Evolutionary conservation across 1,284 basidiomycete species (phyloP).

Genomic region (Jaminaea rosea): DNA sequence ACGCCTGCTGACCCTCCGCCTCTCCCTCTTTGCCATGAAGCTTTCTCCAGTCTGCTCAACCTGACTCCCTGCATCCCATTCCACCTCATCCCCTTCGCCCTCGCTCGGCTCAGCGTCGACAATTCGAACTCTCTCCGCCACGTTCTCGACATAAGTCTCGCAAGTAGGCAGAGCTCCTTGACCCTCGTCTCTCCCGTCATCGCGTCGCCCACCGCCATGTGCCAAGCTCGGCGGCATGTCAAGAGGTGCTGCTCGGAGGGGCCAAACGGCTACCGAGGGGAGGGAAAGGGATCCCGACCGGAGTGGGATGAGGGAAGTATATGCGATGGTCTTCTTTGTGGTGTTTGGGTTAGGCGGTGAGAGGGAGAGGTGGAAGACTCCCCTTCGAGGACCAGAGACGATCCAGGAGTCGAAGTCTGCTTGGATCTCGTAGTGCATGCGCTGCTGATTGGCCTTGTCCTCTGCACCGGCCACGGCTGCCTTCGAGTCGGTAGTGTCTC

Average conservation of each 20-base stretch:
- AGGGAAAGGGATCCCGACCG: slow-evolving; percentile 15
- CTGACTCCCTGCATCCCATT: too few relatives aligned
- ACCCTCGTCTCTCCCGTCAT: not conserved
- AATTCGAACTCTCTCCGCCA: slow-evolving; percentile 12
- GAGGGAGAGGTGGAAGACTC: not conserved
- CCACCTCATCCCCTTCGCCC: slow-evolving; percentile 1
- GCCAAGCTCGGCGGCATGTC: not conserved
- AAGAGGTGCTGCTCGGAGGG: slow-evolving; percentile 3
- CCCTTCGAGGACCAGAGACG: slow-evolving; percentile 5
- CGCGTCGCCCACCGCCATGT: not conserved
- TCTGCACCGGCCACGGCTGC: not conserved
- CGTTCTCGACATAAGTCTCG: slow-evolving; percentile 27
- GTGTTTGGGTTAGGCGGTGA: too few relatives aligned
- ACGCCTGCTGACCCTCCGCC: too few relatives aligned
- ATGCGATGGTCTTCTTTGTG: not conserved
- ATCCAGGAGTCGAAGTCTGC: slow-evolving; percentile 36
- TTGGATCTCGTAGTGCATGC: slow-evolving; percentile 28
- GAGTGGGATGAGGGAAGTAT: slow-evolving; percentile 26
- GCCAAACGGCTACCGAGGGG: slow-evolving; percentile 15
- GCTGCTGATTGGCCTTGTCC: not conserved
- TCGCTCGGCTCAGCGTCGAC: slow-evolving; percentile 3
- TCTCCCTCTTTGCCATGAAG: too few relatives aligned
- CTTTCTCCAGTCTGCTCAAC: too few relatives aligned
- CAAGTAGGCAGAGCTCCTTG: slow-evolving; percentile 9
- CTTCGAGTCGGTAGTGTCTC: too few relatives aligned